Evolutionary conservation across 352 stramenopile genomes (phyloP), one percentile per base, ranked within the genome.

Genomic region (Albugo laibachii): DNA sequence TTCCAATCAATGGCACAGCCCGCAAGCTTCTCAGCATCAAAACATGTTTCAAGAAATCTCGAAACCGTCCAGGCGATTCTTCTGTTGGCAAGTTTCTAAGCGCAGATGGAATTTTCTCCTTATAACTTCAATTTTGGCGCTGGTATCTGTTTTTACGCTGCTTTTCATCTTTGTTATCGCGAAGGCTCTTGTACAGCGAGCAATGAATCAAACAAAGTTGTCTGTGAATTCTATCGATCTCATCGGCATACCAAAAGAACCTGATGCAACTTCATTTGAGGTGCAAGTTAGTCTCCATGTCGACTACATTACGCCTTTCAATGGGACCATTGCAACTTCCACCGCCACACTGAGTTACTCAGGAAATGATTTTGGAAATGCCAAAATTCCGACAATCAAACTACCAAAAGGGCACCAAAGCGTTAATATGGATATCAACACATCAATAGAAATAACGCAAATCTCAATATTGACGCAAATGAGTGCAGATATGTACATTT

Each of bases 201-300:
- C 73, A 50, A 58, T 64, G 37, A 60, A 83, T 57, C 58, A 68
- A 19, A 69, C 80, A 42, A 45, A 66, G 19, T 41, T 85, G 36
- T 53, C 49, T 11, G 54, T 83, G 50, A 82, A 83, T 59, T 73
- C 79, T 53, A 47, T 85, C 42, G 73, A 83, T 55, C 62, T 83
- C 44, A 62, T 19, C 8, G 38, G 38, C 8, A 8, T 66, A 47
- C 49, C 47, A 21, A 54, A 82, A 27, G 46, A 59, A 15, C 59
- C 52, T 24, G 63, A 49, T 21, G 44, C 43, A 16, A 55, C 57
- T 31, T 51, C 50, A 8, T 49, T 78, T 21, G 65, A 53, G 20
- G 62, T 80, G 2, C 61, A 78, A 52, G 42, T 85, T 5, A 80
- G 66, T 34, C 40, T 85, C 3, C 73, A 58, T 40, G 50, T 78